Base-by-base conservation (phyloP, 2,329 filamentous ascomycete genomes). In the Aureobasidium pullulans region DNA sequence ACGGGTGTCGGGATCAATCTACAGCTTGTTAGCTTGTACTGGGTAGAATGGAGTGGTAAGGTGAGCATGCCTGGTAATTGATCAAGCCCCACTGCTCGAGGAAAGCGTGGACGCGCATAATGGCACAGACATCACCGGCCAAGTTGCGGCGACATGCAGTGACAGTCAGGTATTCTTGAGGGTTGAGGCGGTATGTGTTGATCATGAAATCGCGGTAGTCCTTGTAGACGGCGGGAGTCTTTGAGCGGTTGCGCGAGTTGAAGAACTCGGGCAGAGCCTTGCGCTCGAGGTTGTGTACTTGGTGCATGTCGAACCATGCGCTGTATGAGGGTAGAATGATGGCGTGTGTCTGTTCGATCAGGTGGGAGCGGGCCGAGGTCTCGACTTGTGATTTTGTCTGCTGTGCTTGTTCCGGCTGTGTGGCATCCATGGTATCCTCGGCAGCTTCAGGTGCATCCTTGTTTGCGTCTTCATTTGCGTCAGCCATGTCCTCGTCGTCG, bases 131-230 rank as follows among this genome's bases (percentile, higher is more conserved):
- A 74, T 99, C 94, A 64, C 94, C 94, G 23, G 94, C 94, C 69
- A 99, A 76, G 72, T 99, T 99, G 66, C 94, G 84, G 64, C 94
- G 84, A 72, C 94, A 99, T 53, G 94, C 94, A 10, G 94, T 99
- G 58, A 99, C 93, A 5, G 94, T 99, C 59, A 99, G 81, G 70
- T 99, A 99, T 73, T 99, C 94, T 57, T 91, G 83, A 5, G 94
- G 94, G 71, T 97, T 99, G 60, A 99, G 79, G 39, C 94, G 87
- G 75, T 99, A 99, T 13, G 94, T 97, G 77, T 99, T 99, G 77
- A 99, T 91, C 94, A 99, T 99, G 71, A 99, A 99, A 71, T 99
- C 94, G 66, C 94, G 87, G 75, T 99, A 99, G 71, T 99, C 94
- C 76, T 97, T 97, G 79, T 99, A 99, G 23, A 97, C 90, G 50